Conservation (phyloP, 148 eudicot species). For the Cornus controversa region DNA sequence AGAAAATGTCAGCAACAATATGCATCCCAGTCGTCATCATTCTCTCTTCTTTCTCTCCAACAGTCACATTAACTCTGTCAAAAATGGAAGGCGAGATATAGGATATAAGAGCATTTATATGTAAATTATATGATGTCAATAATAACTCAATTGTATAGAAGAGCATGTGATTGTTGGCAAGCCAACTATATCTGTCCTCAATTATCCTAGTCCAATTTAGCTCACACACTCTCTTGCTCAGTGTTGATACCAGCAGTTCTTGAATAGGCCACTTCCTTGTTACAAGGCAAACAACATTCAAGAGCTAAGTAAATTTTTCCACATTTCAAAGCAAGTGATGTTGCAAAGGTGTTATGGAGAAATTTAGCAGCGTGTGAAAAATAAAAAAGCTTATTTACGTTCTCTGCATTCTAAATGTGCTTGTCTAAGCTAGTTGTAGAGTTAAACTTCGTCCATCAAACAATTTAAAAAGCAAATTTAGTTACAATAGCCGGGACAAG, state of each 20-base stretch:
- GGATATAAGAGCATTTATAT: neutral
- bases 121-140: neutral
- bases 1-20: constrained; percentile 83
- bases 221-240: neutral
- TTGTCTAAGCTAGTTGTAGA: neutral
- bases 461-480: neutral
- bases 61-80: constrained; percentile 72
- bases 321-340: constrained; percentile 3
- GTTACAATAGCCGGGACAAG: neutral
- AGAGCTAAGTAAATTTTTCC: neutral
- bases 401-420: neutral
- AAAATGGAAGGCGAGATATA: constrained; percentile 1
- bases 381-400: neutral
- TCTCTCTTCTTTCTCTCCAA: constrained; percentile 75
- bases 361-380: neutral
- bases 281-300: neutral
- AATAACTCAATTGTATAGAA: neutral
- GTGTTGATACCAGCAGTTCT: neutral
- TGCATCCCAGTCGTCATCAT: constrained; percentile 89
- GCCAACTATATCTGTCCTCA: neutral
- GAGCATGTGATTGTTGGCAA: neutral
- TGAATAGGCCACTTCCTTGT: neutral
- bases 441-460: neutral
- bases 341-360: neutral
- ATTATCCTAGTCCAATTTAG: neutral